Conservation (phyloP, 1,284 basidiomycete genomes). For the Ganoderma lucidum region DNA sequence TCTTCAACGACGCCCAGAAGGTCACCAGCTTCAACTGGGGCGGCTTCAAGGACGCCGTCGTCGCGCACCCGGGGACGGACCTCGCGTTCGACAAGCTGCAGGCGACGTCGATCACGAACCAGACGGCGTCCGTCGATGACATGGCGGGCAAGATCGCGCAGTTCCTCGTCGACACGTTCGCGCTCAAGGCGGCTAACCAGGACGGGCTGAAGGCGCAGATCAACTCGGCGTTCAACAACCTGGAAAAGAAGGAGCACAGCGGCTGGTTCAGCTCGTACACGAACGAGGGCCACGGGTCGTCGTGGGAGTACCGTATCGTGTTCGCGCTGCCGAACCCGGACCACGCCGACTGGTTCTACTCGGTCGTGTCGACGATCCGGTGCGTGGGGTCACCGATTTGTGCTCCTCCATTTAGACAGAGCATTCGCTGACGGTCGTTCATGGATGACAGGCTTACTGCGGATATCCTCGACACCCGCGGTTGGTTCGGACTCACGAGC, state of each 20-base stretch:
- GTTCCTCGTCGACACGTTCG: slow-evolving; percentile 3
- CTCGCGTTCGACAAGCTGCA: slow-evolving; percentile 5
- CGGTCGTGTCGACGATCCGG: background rate
- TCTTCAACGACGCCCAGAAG: background rate
- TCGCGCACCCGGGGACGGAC: background rate
- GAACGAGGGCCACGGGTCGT: background rate
- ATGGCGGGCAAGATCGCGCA: background rate
- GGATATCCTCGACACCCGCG: background rate
- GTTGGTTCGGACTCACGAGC: background rate
- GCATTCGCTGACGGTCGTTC: background rate
- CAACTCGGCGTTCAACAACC: slow-evolving; percentile 4
- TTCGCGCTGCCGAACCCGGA: background rate
- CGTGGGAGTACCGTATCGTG: background rate
- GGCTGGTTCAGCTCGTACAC: slow-evolving; percentile 1
- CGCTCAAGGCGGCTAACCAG: background rate
- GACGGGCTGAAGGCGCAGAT: background rate
- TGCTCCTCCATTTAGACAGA: no score
- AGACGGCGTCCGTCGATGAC: background rate
- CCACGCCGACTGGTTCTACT: slow-evolving; percentile 1
- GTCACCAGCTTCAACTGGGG: background rate
- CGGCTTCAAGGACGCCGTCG: slow-evolving; percentile 4
- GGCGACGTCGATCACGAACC: background rate
- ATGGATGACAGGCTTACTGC: background rate
- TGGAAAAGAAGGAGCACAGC: background rate
- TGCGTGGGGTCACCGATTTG: background rate